Percentiles rank a stretch among this genome's conserved stretches.
These are phyloP conservation scores for Ceratobasidium sp. DNA, from an alignment of 1,284 basidiomycete genomes.

Conservation along the genomic window DNA sequence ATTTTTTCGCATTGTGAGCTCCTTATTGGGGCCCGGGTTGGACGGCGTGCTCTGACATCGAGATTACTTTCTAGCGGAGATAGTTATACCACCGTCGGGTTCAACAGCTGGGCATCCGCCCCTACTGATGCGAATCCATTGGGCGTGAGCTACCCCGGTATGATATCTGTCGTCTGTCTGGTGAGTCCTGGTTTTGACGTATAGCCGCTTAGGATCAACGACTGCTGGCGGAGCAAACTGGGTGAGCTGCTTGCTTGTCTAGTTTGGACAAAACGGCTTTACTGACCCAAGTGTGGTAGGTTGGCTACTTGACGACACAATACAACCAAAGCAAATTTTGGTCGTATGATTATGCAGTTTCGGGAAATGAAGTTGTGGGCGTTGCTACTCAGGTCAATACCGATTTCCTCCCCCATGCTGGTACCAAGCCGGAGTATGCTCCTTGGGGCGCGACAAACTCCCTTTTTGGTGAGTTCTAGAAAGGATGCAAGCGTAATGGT, in stretches of 20 bases:
- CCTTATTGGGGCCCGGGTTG: too few species aligned
- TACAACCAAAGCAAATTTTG: slow-evolving; percentile 42
- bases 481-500: neutral
- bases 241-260: neutral
- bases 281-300: neutral
- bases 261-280: neutral
- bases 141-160: slow-evolving; percentile 30
- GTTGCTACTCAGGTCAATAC: slow-evolving; percentile 13
- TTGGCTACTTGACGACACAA: slow-evolving; percentile 29
- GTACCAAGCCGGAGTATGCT: slow-evolving; percentile 23
- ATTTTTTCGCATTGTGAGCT: slow-evolving; percentile 38
- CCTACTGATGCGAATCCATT: slow-evolving; percentile 29
- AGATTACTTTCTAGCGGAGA: slow-evolving; percentile 15
- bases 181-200: too few species aligned
- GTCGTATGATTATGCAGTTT: slow-evolving; percentile 29
- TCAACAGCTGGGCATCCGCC: slow-evolving; percentile 23
- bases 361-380: slow-evolving; percentile 24
- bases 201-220: slow-evolving; percentile 14
- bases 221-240: slow-evolving; percentile 30
- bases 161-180: too few species aligned
- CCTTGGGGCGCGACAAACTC: slow-evolving; percentile 33
- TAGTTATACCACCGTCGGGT: slow-evolving; percentile 36
- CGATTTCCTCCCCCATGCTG: slow-evolving; percentile 30
- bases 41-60: neutral
- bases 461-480: slow-evolving; percentile 22